Evolutionary conservation across 352 stramenopile species (phyloP).

Genomic region (Phytophthora quininea): DNA sequence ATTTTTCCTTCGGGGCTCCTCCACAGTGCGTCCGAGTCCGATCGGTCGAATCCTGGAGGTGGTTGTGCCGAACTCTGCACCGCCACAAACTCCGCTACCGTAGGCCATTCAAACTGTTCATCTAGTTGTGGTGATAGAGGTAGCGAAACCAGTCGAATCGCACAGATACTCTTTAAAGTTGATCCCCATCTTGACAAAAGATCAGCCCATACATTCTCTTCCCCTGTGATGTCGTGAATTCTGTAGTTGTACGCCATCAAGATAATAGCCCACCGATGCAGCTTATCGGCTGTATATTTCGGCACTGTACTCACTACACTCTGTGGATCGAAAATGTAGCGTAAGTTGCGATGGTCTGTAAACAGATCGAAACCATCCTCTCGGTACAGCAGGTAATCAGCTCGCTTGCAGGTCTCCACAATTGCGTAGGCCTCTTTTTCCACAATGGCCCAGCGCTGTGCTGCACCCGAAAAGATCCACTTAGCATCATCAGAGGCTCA

Average conservation of each 20-base stretch:
- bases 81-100: not conserved
- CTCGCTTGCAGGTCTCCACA: not conserved
- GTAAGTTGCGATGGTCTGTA: conserved; percentile 22
- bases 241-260: conserved; percentile 5
- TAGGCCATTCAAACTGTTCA: not conserved
- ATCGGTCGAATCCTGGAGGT: not conserved
- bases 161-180: not conserved
- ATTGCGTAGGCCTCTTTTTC: conserved; percentile 29
- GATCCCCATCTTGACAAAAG: conserved; percentile 8
- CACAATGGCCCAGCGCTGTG: conserved; percentile 20
- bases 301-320: conserved; percentile 4
- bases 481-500: conserved; percentile 7
- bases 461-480: conserved; percentile 2
- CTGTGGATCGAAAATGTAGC: conserved; percentile 13
- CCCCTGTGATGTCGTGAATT: conserved; percentile 16
- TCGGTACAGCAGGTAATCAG: not conserved
- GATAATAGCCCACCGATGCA: conserved; percentile 20
- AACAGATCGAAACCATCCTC: conserved; percentile 13
- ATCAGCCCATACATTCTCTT: conserved; percentile 15
- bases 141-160: not conserved
- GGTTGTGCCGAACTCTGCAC: not conserved
- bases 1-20: not conserved
- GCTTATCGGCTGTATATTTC: conserved; percentile 11
- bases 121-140: not conserved
- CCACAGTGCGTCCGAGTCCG: not conserved